These are phyloP conservation scores for Castanea mollissima DNA, from an alignment of 306 rosid genomes.

Conservation along the genomic window DNA sequence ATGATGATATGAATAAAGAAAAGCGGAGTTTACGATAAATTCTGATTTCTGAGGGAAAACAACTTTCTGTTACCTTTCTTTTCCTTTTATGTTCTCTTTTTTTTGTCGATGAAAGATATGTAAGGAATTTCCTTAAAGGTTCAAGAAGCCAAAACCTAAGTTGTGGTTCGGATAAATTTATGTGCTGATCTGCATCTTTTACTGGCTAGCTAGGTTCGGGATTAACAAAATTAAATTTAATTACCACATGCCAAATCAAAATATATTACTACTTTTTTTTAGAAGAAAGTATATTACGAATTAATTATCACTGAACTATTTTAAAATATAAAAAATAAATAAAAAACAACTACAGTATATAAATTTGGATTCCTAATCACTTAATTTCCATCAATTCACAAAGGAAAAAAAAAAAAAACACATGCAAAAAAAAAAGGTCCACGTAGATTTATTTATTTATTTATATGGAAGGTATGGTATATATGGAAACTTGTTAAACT, in stretches of 20 bases:
- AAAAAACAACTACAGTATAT: no score
- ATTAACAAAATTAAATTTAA: neutral
- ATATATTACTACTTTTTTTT: neutral
- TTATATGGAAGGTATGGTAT: no score
- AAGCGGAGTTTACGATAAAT: conserved; percentile 29
- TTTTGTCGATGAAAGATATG: conserved; percentile 20
- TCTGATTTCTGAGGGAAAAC: conserved; percentile 16
- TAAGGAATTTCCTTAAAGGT: neutral
- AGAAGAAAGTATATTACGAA: no score
- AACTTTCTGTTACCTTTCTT: neutral
- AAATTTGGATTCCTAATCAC: no score
- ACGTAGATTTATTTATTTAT: no score
- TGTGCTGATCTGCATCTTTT: neutral
- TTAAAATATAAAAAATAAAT: no score
- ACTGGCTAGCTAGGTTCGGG: neutral
- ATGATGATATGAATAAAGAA: conserved; percentile 14
- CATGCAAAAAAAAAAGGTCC: no score
- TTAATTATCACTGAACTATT: no score
- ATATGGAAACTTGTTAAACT: no score
- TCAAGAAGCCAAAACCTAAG: neutral
- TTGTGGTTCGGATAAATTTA: conserved; percentile 6
- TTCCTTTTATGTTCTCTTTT: neutral
- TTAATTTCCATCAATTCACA: no score
- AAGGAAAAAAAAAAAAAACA: no score
- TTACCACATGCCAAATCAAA: neutral